Evolutionary conservation across 2,329 filamentous ascomycete genomes (phyloP).

Genomic region (Nothopassalora personata): DNA sequence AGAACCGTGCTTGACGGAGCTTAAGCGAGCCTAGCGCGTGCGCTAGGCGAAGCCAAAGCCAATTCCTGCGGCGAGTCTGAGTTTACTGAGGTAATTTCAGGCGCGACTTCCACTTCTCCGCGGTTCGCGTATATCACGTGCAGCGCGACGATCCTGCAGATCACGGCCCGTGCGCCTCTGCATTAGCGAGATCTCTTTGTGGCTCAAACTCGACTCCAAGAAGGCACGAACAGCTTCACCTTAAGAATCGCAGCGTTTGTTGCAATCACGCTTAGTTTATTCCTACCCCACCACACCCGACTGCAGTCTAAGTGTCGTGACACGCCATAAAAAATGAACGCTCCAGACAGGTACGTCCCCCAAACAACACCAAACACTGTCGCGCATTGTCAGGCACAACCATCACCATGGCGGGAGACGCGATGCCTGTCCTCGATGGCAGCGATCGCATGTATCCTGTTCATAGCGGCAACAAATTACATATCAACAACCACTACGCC

Average conservation of each 20-base stretch:
- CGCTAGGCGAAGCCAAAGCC: too few relatives aligned
- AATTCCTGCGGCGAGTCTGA: too few relatives aligned
- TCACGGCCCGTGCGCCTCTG: not conserved
- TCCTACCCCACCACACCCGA: not conserved
- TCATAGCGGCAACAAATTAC: not conserved
- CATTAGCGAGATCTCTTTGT: not conserved
- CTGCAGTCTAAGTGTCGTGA: conserved; percentile 13
- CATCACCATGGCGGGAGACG: conserved; percentile 8
- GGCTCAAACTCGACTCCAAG: conserved; percentile 1
- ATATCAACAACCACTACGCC: conserved; percentile 14
- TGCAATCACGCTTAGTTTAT: not conserved
- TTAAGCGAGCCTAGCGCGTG: too few relatives aligned
- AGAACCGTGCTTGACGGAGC: too few relatives aligned
- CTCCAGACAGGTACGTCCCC: conserved; percentile 46
- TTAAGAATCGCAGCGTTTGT: not conserved
- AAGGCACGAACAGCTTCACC: not conserved
- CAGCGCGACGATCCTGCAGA: not conserved
- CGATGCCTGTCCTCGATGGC: not conserved
- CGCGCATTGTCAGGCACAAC: conserved; percentile 4
- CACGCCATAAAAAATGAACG: conserved; percentile 44
- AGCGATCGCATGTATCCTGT: not conserved
- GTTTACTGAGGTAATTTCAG: too few relatives aligned
- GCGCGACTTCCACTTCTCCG: not conserved
- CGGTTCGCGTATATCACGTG: not conserved
- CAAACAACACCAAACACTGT: not conserved